Percentiles rank a stretch among this genome's conserved stretches.
Evolutionary conservation across 108 stramenopile genomes (phyloP).

Genomic region (Cylindrotheca closterium): DNA sequence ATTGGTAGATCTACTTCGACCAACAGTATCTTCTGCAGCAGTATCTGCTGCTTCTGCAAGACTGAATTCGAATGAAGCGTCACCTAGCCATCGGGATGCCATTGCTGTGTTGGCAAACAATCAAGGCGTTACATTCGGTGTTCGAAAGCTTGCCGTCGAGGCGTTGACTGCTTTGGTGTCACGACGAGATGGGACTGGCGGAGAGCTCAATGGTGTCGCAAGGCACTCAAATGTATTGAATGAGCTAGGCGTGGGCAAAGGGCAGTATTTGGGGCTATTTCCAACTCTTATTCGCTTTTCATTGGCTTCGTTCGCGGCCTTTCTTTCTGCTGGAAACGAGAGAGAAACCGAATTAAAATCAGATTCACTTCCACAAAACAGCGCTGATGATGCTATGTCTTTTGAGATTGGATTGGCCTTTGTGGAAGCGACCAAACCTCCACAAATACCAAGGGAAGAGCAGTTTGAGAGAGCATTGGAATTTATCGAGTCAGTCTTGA

Average conservation of each 20-base stretch:
- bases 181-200: conserved; percentile 60
- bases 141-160: conserved; percentile 81
- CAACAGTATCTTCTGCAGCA: conserved; percentile 58
- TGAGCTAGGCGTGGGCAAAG: conserved; percentile 93
- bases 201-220: conserved; percentile 58
- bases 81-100: conserved; percentile 17
- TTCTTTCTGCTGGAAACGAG: conserved; percentile 18
- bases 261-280: conserved; percentile 86
- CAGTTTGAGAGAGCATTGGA: conserved; percentile 65
- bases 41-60: conserved; percentile 35
- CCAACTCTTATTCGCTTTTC: conserved; percentile 90
- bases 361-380: conserved; percentile 5
- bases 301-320: conserved; percentile 68
- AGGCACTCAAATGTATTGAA: conserved; percentile 81
- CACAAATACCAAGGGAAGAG: conserved; percentile 39
- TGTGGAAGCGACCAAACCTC: conserved; percentile 68
- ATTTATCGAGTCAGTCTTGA: conserved; percentile 85
- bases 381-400: conserved; percentile 14
- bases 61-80: conserved; percentile 2
- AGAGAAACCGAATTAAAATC: not conserved
- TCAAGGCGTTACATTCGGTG: conserved; percentile 62
- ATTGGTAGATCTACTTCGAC: conserved; percentile 82
- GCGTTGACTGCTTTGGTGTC: conserved; percentile 86
- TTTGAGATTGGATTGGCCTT: conserved; percentile 84
- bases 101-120: conserved; percentile 53